Conservation (phyloP, 306 rosid species). For the Prosopis cineraria region DNA sequence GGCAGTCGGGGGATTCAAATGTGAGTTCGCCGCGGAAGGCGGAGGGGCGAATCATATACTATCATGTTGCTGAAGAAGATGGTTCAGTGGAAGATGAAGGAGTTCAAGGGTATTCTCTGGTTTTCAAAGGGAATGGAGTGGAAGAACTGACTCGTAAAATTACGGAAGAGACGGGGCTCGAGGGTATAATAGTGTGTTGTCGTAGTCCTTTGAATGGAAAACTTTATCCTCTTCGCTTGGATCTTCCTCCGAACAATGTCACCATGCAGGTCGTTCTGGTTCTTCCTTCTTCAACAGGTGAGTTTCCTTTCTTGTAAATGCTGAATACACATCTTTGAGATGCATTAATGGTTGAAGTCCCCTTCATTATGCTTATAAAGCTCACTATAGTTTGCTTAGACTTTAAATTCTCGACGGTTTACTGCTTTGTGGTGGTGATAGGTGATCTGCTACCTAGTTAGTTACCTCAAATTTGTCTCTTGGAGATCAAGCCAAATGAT, state of each 20-base stretch:
- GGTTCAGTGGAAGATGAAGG: conserved; percentile 70
- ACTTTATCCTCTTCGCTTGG: conserved; percentile 85
- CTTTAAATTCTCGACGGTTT: not conserved
- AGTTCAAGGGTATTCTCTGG: conserved; percentile 52
- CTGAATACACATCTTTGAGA: not conserved
- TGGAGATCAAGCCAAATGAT: not conserved
- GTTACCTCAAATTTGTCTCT: not conserved
- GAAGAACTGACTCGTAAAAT: conserved; percentile 70
- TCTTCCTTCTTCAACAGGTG: conserved; percentile 63
- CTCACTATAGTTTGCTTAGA: not conserved
- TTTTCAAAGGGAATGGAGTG: conserved; percentile 79
- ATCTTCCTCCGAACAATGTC: conserved; percentile 90
- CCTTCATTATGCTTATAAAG: not conserved
- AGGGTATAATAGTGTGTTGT: conserved; percentile 69
- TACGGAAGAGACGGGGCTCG: conserved; percentile 81
- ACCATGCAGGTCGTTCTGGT: conserved; percentile 76
- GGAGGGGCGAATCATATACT: conserved; percentile 83
- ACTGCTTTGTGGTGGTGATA: not conserved
- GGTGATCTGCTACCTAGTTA: not conserved
- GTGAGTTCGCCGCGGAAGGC: conserved; percentile 51
- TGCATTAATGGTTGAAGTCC: not conserved
- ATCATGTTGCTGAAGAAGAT: conserved; percentile 76
- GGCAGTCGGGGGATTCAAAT: conserved; percentile 58
- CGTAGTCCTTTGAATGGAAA: conserved; percentile 78
- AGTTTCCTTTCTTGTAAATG: conserved; percentile 19